phyloP scores from a whole-genome alignment of 2,329 filamentous ascomycete species.

The Chrysosporium queenslandicum region DNA sequence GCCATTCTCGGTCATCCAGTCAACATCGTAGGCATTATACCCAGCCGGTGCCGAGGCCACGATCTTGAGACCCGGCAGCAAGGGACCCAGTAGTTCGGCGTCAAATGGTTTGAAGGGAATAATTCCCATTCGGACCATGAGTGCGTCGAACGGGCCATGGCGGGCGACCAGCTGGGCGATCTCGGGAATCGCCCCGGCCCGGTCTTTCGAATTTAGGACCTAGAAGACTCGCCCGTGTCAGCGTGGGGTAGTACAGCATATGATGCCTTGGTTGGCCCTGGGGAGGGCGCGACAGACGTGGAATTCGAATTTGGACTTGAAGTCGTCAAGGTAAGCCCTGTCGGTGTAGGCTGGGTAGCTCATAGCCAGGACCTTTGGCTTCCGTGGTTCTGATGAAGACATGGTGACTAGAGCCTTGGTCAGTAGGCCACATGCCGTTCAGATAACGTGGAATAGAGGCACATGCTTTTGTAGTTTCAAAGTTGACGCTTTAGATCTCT shows the following conservation, averaged over 20 bases:
- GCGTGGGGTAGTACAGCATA: background rate
- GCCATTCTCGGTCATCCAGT: slow-evolving; percentile 34
- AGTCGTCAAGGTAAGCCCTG: slow-evolving; percentile 12
- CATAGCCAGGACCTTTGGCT: slow-evolving; percentile 13
- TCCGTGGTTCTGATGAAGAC: background rate
- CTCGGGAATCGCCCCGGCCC: slow-evolving; percentile 12
- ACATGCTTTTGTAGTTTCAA: too few species aligned
- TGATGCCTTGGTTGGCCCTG: background rate
- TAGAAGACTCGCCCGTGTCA: background rate
- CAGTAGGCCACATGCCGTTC: too few species aligned
- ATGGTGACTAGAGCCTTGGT: background rate
- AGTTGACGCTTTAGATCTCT: too few species aligned
- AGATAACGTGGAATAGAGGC: too few species aligned
- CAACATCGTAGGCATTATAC: slow-evolving; percentile 41
- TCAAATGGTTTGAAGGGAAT: slow-evolving; percentile 43
- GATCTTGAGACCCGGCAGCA: slow-evolving; percentile 38
- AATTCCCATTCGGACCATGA: slow-evolving; percentile 45
- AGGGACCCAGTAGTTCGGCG: slow-evolving; percentile 33
- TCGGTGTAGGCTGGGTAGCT: slow-evolving; percentile 13
- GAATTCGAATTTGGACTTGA: slow-evolving; percentile 14
- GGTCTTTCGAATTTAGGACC: background rate
- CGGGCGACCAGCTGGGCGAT: slow-evolving; percentile 2
- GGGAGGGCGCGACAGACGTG: slow-evolving; percentile 2
- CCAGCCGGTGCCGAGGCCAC: slow-evolving; percentile 42
- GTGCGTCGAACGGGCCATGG: slow-evolving; percentile 37